Evolutionary conservation across 495 filamentous ascomycete species (phyloP), one percentile per base, ranked within the genome.

Genomic region (Penicillium diatomitis): DNA sequence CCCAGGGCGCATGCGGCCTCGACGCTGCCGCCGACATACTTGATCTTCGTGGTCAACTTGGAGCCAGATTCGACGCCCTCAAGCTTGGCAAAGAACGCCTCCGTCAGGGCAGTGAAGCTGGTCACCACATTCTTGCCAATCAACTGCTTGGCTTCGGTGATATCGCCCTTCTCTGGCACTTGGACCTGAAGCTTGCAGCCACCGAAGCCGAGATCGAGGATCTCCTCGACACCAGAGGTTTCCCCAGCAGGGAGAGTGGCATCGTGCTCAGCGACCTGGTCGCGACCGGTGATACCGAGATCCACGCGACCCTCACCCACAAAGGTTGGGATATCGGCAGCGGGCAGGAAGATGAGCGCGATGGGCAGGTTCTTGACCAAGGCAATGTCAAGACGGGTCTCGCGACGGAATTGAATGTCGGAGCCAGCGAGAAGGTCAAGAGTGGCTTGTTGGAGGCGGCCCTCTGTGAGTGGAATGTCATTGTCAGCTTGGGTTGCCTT

Each of bases 1-100:
- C 92, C 94, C 48, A 98, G 75, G 45, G 92, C 90, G 65, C 91
- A 97, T 41, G 94, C 90, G 41, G 91, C 89, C 70, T 98, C 92
- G 28, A 97, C 92, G 71, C 91, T 96, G 2, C 94, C 92, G 47
- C 91, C 88, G 41, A 96, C 77, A 61, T 89, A 90, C 59, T 92
- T 88, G 54, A 98, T 92, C 57, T 87, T 87, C 4, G 94, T 60
- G 64, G 65, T 47, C 50, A 71, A 49, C 61, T 67, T 58, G 42
- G 66, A 57, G 39, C 64, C 56, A 53, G 59, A 68, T 6, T 39
- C 54, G 20, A 31, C 56, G 8, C 68, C 69, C 58, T 97, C 92
- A 39, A 98, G 64, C 31, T 75, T 68, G 30, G 79, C 71, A 72
- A 98, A 98, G 67, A 94, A 96, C 40, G 82, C 73, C 55, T 79